Evolutionary conservation across 352 stramenopile species (phyloP), one percentile per base, ranked within the genome.

Genomic region (Phytophthora idaei): DNA sequence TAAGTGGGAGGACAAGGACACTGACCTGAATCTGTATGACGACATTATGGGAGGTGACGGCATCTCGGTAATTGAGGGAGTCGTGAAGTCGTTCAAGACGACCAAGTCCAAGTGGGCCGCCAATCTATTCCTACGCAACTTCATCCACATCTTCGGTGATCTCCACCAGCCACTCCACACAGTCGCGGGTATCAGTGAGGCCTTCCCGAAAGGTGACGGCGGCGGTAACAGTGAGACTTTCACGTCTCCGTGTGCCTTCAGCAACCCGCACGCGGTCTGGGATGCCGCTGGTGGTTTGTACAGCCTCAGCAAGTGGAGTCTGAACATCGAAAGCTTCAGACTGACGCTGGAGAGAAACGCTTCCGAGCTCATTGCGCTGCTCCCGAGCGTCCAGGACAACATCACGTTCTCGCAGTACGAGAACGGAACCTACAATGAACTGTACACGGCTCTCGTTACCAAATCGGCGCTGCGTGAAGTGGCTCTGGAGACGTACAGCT

Each of bases 101-200:
- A 90, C 83, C 34, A 73, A 87, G 57, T 91, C 83, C 15, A 68
- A 74, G 47, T 91, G 83, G 83, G 73, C 77, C 4, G 78, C 76
- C 46, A 91, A 91, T 71, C 48, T 89, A 5, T 61, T 78, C 41
- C 47, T 91, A 4, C 83, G 83, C 27, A 78, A 90, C 70, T 85
- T 91, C 70, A 85, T 91, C 67, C 83, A 91, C 71, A 78, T 90
- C 65, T 79, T 89, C 45, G 81, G 75, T 1, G 83, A 92, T 51
- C 54, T 87, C 27, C 79, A 90, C 59, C 81, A 92, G 52, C 83
- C 83, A 0, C 66, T 90, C 28, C 83, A 92, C 71, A 74, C 76
- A 1, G 72, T 89, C 0, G 71, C 71, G 0, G 81, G 77, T 9
- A 71, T 90, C 56, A 84, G 67, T 27, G 64, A 65, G 2, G 69